Percentiles rank a stretch among this genome's conserved stretches.
Conservation (phyloP, 148 eudicot species). For the Mesembryanthemum crystallinum region DNA sequence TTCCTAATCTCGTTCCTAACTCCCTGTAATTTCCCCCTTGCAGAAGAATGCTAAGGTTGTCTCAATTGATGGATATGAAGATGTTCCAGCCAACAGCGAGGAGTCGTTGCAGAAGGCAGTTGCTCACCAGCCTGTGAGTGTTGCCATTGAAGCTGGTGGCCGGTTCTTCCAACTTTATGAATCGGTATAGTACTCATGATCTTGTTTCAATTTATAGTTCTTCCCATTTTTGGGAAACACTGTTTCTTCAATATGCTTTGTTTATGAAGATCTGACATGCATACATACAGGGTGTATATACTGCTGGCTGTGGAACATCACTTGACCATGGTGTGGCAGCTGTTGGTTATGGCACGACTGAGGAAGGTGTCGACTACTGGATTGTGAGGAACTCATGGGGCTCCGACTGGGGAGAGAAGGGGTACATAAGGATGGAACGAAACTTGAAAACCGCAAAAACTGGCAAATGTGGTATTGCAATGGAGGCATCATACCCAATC, state of each 20-base stretch:
- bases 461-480: constrained; percentile 89
- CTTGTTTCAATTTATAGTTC: background rate
- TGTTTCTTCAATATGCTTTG: background rate
- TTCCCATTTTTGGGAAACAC: background rate
- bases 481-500: constrained; percentile 70
- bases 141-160: constrained; percentile 84
- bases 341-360: constrained; percentile 82
- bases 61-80: constrained; percentile 66
- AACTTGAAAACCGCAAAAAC: constrained; percentile 32
- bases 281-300: constrained; percentile 66
- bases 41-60: constrained; percentile 80
- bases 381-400: constrained; percentile 95
- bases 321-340: constrained; percentile 85
- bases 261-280: constrained; percentile 10
- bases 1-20: background rate
- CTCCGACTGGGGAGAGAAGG: constrained; percentile 72
- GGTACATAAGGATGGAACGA: constrained; percentile 76
- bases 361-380: constrained; percentile 74
- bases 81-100: constrained; percentile 70
- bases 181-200: constrained; percentile 44
- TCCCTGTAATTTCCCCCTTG: constrained; percentile 11
- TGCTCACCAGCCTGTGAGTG: constrained; percentile 76
- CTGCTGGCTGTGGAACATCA: constrained; percentile 61
- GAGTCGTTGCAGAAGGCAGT: constrained; percentile 69
- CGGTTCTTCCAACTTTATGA: constrained; percentile 68